Evolutionary conservation across 2,329 filamentous ascomycete species (phyloP).

Genomic region (Penicillium crustosum): DNA sequence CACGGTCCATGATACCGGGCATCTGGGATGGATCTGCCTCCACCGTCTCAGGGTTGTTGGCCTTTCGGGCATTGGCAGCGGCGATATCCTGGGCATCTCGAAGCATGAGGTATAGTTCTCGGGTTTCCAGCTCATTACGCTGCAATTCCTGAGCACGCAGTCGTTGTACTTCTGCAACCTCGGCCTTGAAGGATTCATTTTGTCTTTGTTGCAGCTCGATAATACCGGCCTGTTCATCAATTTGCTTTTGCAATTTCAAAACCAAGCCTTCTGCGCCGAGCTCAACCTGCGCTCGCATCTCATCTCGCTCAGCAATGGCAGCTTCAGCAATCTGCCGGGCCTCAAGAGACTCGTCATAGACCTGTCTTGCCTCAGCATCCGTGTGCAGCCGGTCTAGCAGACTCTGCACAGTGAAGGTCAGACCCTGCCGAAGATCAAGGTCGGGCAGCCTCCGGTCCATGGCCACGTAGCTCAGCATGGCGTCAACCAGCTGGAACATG

Average conservation of each 20-base stretch:
- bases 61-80: slow-evolving; percentile 74
- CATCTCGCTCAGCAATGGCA: slow-evolving; percentile 93
- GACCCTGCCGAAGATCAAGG: slow-evolving; percentile 95
- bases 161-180: slow-evolving; percentile 82
- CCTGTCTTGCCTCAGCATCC: slow-evolving; percentile 89
- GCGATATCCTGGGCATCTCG: slow-evolving; percentile 95
- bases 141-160: slow-evolving; percentile 87
- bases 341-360: slow-evolving; percentile 86
- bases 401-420: slow-evolving; percentile 96
- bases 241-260: slow-evolving; percentile 84
- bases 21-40: slow-evolving; percentile 72
- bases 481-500: slow-evolving; percentile 96
- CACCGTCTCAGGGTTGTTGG: slow-evolving; percentile 27
- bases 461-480: slow-evolving; percentile 98
- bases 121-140: slow-evolving; percentile 90
- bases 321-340: slow-evolving; percentile 91
- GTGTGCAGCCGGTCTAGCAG: slow-evolving; percentile 94
- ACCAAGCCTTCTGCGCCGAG: slow-evolving; percentile 91
- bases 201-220: slow-evolving; percentile 87
- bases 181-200: slow-evolving; percentile 82
- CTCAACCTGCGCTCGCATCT: slow-evolving; percentile 84
- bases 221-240: slow-evolving; percentile 88
- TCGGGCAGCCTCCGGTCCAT: slow-evolving; percentile 96
- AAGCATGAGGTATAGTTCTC: slow-evolving; percentile 97
- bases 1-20: slow-evolving; percentile 90